A percentile compares a stretch with the other conserved stretches of the same genome.
Evolutionary conservation across 192 early-diverging fungal genomes (phyloP).

Genomic region (Coemansia sp.): DNA sequence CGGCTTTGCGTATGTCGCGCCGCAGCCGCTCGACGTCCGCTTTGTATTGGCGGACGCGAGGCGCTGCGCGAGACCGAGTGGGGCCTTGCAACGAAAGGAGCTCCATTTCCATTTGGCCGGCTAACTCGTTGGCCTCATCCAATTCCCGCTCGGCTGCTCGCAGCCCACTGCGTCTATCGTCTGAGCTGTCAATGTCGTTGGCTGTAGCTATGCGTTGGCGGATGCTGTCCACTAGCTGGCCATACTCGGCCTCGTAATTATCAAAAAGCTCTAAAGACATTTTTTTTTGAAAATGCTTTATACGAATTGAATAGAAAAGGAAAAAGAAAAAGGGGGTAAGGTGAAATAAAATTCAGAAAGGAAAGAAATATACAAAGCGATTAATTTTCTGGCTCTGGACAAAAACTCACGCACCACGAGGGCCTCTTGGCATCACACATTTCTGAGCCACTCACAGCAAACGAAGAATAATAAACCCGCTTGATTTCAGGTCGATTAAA

Average conservation of each 20-base stretch:
- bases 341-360: neutral
- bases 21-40: constrained; percentile 77
- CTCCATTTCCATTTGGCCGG: constrained; percentile 94
- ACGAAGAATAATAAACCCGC: neutral
- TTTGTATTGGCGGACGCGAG: constrained; percentile 70
- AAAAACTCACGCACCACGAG: neutral
- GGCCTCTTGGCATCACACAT: neutral
- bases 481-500: neutral
- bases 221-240: neutral
- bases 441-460: neutral
- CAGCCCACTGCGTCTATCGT: constrained; percentile 1
- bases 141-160: constrained; percentile 73
- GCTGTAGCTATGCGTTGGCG: constrained; percentile 2
- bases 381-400: neutral
- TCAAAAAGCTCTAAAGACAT: constrained; percentile 17
- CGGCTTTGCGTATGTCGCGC: constrained; percentile 58
- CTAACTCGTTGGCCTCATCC: constrained; percentile 89
- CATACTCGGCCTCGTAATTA: constrained; percentile 13
- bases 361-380: neutral
- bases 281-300: neutral
- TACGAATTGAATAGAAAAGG: neutral
- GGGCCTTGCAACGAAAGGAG: constrained; percentile 69
- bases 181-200: neutral
- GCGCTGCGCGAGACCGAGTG: constrained; percentile 63
- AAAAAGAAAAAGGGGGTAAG: neutral